Evolutionary conservation across 2,329 filamentous ascomycete species (phyloP).

Genomic region (Penicillium sp.): DNA sequence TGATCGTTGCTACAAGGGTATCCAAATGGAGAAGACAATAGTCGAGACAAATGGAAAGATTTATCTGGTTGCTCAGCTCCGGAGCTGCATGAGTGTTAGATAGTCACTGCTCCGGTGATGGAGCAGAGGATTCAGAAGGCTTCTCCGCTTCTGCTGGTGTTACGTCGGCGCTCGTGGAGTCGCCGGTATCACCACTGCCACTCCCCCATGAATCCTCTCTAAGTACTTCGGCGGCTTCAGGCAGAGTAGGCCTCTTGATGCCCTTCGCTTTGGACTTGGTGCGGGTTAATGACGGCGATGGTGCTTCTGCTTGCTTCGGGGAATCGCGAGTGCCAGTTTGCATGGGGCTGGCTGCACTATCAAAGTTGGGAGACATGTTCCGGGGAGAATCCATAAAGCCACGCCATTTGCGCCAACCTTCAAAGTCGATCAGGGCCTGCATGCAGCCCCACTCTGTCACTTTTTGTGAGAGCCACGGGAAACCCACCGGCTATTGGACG

Average conservation of each 20-base stretch:
- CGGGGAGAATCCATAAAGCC: slow-evolving; percentile 58
- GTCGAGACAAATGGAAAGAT: slow-evolving; percentile 24
- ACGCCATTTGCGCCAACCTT: slow-evolving; percentile 98
- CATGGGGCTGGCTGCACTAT: slow-evolving; percentile 30
- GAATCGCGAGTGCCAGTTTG: slow-evolving; percentile 20
- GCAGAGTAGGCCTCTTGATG: slow-evolving; percentile 9
- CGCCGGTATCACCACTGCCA: slow-evolving; percentile 30
- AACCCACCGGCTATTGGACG: slow-evolving; percentile 79
- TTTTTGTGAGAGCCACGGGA: slow-evolving; percentile 95
- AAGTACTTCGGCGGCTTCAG: slow-evolving; percentile 15
- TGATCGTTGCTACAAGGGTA: slow-evolving; percentile 32
- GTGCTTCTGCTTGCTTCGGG: slow-evolving; percentile 2
- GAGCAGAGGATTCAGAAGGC: neutral
- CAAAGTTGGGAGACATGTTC: slow-evolving; percentile 18
- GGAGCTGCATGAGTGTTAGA: neutral
- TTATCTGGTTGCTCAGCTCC: neutral
- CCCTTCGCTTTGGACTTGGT: slow-evolving; percentile 14
- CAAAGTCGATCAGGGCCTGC: slow-evolving; percentile 98
- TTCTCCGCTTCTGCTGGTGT: slow-evolving; percentile 5
- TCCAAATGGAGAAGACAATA: slow-evolving; percentile 27
- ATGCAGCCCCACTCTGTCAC: slow-evolving; percentile 99
- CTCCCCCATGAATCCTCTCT: slow-evolving; percentile 32
- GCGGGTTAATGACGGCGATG: slow-evolving; percentile 15
- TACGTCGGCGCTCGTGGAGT: slow-evolving; percentile 23
- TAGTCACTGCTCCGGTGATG: slow-evolving; percentile 2